Percentiles rank a stretch among this genome's conserved stretches.
These are phyloP conservation scores for Herpomyces periplanetae DNA, from an alignment of 2,329 filamentous ascomycete species.

Conservation along the genomic window DNA sequence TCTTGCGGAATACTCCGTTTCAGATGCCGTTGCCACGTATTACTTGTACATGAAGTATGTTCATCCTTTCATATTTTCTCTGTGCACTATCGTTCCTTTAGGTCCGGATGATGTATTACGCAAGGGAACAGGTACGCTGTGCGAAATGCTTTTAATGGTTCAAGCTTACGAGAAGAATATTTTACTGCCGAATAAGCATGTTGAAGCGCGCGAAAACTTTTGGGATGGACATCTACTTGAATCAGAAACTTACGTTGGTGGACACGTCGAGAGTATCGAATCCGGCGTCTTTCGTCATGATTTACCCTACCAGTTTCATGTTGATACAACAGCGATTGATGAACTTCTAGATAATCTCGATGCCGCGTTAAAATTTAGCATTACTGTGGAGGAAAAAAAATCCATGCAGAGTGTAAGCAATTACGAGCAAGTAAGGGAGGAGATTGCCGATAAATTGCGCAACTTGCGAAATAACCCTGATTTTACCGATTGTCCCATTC, in stretches of 20 bases:
- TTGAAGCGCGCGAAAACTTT: constrained; percentile 58
- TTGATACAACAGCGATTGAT: constrained; percentile 62
- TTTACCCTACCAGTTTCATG: constrained; percentile 65
- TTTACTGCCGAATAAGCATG: constrained; percentile 77
- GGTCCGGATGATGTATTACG: constrained; percentile 66
- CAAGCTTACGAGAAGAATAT: constrained; percentile 77
- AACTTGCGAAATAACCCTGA: constrained; percentile 46
- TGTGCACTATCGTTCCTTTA: constrained; percentile 79
- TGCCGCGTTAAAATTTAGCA: constrained; percentile 46
- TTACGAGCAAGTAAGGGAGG: constrained; percentile 29
- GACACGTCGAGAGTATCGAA: constrained; percentile 95
- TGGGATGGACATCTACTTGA: constrained; percentile 88
- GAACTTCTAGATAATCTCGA: constrained; percentile 59
- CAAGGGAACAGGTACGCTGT: constrained; percentile 91
- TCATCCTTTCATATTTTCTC: constrained; percentile 95
- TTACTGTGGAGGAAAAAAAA: constrained; percentile 42
- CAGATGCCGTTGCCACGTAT: constrained; percentile 90
- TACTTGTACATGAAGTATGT: constrained; percentile 99
- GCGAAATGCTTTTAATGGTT: constrained; percentile 97
- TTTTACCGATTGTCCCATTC: constrained; percentile 44
- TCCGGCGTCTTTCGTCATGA: constrained; percentile 84
- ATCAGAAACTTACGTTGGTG: constrained; percentile 88
- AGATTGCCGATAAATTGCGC: constrained; percentile 30
- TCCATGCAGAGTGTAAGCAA: constrained; percentile 38
- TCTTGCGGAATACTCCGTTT: constrained; percentile 86